Evolutionary conservation across 2,329 filamentous ascomycete species (phyloP), one percentile per base, ranked within the genome.

Genomic region (Colletotrichum filicis): DNA sequence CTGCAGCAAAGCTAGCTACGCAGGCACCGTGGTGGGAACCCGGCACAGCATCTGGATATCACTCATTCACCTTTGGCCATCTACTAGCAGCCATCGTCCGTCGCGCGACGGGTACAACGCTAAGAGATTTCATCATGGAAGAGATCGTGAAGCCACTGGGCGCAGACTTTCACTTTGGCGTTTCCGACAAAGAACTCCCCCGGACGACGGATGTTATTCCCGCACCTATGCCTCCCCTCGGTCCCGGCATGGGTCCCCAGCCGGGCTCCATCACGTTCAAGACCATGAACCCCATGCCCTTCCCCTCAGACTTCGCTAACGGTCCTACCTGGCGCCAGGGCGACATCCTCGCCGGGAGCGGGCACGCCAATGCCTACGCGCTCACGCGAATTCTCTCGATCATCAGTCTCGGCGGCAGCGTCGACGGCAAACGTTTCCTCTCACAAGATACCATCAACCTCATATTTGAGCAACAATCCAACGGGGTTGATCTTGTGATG

Each of bases 91-190:
- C 86, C 66, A 63, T 88, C 1, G 79, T 88, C 2, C 79, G 79
- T 1, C 81, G 85, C 1, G 76, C 81, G 0, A 84, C 79, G 0
- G 85, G 86, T 0, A 84, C 83, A 71, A 74, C 81, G 0, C 71
- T 88, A 49, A 79, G 78, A 14, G 76, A 86, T 49, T 87, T 88
- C 73, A 79, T 80, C 35, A 67, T 68, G 2, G 73, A 77, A 5
- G 78, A 80, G 67, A 83, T 88, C 26, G 79, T 83, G 0, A 76
- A 62, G 0, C 85, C 86, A 0, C 74, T 86, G 2, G 75, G 76
- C 0, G 86, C 85, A 2, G 87, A 88, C 75, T 87, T 87, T 71
- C 81, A 83, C 49, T 78, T 88, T 14, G 86, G 86, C 1, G 78
- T 82, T 3, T 57, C 73, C 1, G 83, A 88, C 57, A 76, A 80